Base-by-base conservation (phyloP, 2,329 filamentous ascomycete species). In the Penicillium sp. region DNA sequence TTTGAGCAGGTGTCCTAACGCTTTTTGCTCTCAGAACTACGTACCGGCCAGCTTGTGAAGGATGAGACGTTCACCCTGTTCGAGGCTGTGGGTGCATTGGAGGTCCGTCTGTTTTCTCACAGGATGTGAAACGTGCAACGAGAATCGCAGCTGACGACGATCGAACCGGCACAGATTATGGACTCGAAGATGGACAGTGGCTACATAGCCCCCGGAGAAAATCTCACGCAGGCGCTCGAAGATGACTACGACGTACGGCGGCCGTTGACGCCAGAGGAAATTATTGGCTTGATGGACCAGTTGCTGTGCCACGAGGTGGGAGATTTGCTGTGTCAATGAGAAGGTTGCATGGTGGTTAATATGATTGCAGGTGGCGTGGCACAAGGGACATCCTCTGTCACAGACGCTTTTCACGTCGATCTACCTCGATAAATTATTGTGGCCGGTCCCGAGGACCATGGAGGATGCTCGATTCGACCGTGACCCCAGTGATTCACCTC, bases 111-210 rank as follows among this genome's bases (percentile, higher is more conserved):
- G 41, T 45, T 40, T 47, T 45, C 43, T 46, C 46, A 39, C 47
- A 31, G 7, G 41, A 18, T 47, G 30, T 29, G 33, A 49, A 53
- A 50, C 38, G 29, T 30, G 39, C 36, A 16, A 41, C 42, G 14
- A 42, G 34, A 38, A 38, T 36, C 33, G 41, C 30, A 41, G 45
- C 62, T 64, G 47, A 65, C 45, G 18, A 44, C 37, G 12, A 30
- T 12, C 33, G 18, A 29, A 30, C 33, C 4, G 7, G 36, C 22
- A 44, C 63, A 99, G 93, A 95, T 99, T 61, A 96, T 96, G 89
- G 93, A 99, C 65, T 85, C 88, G 1, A 99, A 97, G 72, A 99
- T 99, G 93, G 93, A 99, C 70, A 96, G 89, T 65, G 93, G 93
- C 25, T 90, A 86, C 57, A 76, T 95, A 6, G 79, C 82, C 16